Base-by-base conservation (phyloP, 2,329 filamentous ascomycete species). In the Fusarium odoratissimum region DNA sequence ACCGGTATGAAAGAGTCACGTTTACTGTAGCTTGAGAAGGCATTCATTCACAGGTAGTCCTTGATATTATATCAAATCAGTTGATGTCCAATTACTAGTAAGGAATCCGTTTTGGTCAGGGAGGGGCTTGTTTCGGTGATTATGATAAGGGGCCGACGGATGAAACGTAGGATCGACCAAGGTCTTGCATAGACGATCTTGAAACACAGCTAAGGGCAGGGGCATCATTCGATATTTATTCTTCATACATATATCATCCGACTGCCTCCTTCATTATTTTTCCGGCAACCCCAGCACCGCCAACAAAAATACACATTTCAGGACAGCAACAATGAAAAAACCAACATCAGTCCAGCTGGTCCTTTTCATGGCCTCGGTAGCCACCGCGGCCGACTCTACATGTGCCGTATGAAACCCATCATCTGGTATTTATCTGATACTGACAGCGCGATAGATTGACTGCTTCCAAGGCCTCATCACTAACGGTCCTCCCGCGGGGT, bases 381-480 rank as follows among this genome's bases (percentile, higher is more conserved):
- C 44, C 6, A 48, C 19, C 0, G 69, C 69, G 8, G 52, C 63
- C 3, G 60, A 71, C 4, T 51, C 73, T 4, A 67, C 64, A 23
- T 76, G 74, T 14, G 74, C 73, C 3, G 73, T 75, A 74, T 17
- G 67, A 54, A 19, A 2, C 25, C 3, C 3, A 3, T 9, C 7
- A 16, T 14, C 9, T 3, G 0, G 11, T 11, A 21, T 46, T 11
- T 23, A 11, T 14, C 8, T 13, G 13, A 28, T 48, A 1, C 58
- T 73, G 8, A 66, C 12, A 11, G 2, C 9, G n/a, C 25, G 14
- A 52, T 13, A 77, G 75, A 74, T 77, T 46, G 69, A 77, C 74
- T 80, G 78, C 64, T 79, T 80, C 70, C 69, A 74, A 54, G 60
- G 60, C 6, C 72, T 79, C 30, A 71, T 79, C 60, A 76, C 74